Base-by-base conservation (phyloP, 169 alveolate genomes). In the Cryptosporidium bovis region DNA sequence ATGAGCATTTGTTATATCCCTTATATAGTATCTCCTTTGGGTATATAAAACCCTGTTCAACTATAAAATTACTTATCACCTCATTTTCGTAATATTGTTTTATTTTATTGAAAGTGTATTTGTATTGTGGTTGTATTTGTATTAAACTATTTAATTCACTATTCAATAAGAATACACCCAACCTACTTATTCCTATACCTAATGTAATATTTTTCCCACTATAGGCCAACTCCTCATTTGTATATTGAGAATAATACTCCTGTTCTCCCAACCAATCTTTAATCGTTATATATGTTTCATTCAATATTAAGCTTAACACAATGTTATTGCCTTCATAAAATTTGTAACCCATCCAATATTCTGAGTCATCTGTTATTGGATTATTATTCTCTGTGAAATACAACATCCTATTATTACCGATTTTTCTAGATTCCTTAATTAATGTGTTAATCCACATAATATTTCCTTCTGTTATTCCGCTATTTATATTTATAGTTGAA, bases 311-410 rank as follows among this genome's bases (percentile, higher is more conserved):
- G 13, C 67, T 51, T 51, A 69, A 53, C 16, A 69, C 60, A 4
- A 48, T 31, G 18, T 51, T 51, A 13, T 16, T 69, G 20, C 51
- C 24, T 69, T 69, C 33, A 5, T 20, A 31, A 34, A 69, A 69
- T 2, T 69, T 69, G 27, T 69, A 69, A 15, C 83, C 83, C 83
- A 69, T 55, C 83, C 83, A 69, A 69, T 69, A 69, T 24, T 69
- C n/a, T 4, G 66, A 15, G 2, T 69, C 66, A 50, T 27, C 34
- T 40, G 83, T 31, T 20, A 69, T 69, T 7, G 83, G 83, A 24
- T 69, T 53, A 24, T 69, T 69, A 33, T 69, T 69, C 56, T 69
- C 83, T 34, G 83, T 51, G 56, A 69, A 69, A 50, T 69, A 69
- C 16, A 69, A 36, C 40, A 18, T 69, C 40, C 83, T 53, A 16